Percentiles rank a stretch among this genome's conserved stretches.
Evolutionary conservation across 148 eudicot species (phyloP).

Genomic region (Polygonum maritimum): DNA sequence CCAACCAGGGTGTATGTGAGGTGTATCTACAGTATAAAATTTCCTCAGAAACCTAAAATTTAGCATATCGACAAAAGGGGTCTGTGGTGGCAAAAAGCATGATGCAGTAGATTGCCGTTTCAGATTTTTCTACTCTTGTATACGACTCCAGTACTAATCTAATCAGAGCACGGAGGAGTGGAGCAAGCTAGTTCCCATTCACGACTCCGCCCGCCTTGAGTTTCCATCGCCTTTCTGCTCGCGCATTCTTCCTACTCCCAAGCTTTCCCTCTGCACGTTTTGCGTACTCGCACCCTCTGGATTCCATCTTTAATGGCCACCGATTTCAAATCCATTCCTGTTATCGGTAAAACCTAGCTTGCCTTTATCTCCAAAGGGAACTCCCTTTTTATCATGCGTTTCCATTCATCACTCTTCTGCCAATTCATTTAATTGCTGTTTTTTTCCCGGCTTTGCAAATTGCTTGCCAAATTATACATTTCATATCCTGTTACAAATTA

Average conservation of each 20-base stretch:
- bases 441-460: not conserved
- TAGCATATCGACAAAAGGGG: too few species aligned
- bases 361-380: not conserved
- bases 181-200: too few species aligned
- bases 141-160: too few species aligned
- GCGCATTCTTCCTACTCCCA: not conserved
- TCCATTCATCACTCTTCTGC: not conserved
- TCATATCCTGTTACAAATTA: not conserved
- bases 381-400: not conserved
- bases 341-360: slow-evolving; percentile 42
- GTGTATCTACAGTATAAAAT: too few species aligned
- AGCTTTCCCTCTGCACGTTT: not conserved
- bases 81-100: too few species aligned
- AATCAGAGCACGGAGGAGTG: too few species aligned
- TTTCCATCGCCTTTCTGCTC: too few species aligned
- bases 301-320: slow-evolving; percentile 47
- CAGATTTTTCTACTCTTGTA: too few species aligned
- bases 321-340: slow-evolving; percentile 67
- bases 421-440: not conserved
- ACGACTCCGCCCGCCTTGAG: too few species aligned
- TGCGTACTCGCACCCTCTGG: not conserved
- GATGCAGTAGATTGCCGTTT: too few species aligned
- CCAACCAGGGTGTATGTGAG: too few species aligned
- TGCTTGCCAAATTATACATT: not conserved
- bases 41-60: too few species aligned